Evolutionary conservation across 768 basidiomycete species (phyloP).

Genomic region (Glaciozyma martinii): DNA sequence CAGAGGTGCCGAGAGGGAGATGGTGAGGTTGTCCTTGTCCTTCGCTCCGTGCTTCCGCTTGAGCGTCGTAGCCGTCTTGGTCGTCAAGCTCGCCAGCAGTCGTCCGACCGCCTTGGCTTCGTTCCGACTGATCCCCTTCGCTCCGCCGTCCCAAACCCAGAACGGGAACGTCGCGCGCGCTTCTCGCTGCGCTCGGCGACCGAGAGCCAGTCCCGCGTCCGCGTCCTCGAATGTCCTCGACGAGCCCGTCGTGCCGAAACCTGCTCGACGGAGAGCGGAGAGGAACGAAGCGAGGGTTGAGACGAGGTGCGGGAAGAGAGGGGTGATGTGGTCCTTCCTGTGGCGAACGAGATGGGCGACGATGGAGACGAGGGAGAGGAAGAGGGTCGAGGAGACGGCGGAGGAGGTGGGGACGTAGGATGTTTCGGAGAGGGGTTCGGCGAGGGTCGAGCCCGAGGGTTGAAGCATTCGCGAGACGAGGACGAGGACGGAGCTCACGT

Average conservation of each 20-base stretch:
- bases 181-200: constrained; percentile 20
- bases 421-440: not conserved
- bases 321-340: constrained; percentile 27
- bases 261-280: constrained; percentile 12
- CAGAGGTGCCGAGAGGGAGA: constrained; percentile 29
- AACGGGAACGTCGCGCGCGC: constrained; percentile 22
- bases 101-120: constrained; percentile 25
- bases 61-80: constrained; percentile 23
- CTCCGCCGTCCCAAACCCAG: constrained; percentile 26
- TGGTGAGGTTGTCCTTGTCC: constrained; percentile 8
- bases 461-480: constrained; percentile 22
- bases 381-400: not conserved
- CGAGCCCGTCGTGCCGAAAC: constrained; percentile 16
- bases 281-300: constrained; percentile 13
- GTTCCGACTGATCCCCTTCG: constrained; percentile 3
- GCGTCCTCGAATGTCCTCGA: constrained; percentile 3
- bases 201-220: constrained; percentile 2
- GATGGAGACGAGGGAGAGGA: constrained; percentile 12
- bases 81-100: constrained; percentile 18
- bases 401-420: not conserved
- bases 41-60: not conserved
- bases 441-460: not conserved
- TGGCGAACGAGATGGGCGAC: constrained; percentile 26
- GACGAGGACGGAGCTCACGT: constrained; percentile 20
- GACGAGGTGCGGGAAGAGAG: constrained; percentile 29